Conservation (phyloP, 2,329 filamentous ascomycete genomes). For the Trichoderma guizhouense region DNA sequence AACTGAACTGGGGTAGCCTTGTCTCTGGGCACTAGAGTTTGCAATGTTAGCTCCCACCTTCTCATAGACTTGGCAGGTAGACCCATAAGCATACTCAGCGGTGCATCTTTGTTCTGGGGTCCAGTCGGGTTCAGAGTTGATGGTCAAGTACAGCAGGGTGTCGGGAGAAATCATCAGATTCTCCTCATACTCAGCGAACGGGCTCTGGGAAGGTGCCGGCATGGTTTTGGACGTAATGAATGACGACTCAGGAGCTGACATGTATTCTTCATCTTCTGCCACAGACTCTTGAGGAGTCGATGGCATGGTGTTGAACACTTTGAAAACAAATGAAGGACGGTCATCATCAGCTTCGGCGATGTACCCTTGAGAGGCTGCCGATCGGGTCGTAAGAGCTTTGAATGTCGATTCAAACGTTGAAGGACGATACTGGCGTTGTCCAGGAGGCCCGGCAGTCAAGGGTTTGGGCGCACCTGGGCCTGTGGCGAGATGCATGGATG, state of each 20-base stretch:
- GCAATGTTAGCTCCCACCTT: not conserved
- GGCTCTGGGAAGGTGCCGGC: not conserved
- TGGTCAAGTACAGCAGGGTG: not conserved
- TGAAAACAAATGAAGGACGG: not conserved
- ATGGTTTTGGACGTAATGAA: conserved; percentile 31
- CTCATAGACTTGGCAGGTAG: not conserved
- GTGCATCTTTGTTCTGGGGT: not conserved
- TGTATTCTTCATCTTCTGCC: not conserved
- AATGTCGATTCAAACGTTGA: conserved; percentile 40
- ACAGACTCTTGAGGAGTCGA: not conserved
- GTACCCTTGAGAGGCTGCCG: not conserved
- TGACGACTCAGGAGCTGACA: conserved; percentile 37
- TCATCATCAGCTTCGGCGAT: not conserved
- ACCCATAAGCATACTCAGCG: not conserved
- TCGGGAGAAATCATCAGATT: not conserved
- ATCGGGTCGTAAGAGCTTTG: conserved; percentile 32
- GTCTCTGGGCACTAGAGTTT: not conserved
- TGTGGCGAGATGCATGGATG: conserved; percentile 28
- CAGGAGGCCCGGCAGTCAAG: conserved; percentile 53
- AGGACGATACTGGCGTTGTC: conserved; percentile 49
- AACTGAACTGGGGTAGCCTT: not conserved
- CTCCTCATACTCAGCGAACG: not conserved
- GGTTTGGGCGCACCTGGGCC: conserved; percentile 46
- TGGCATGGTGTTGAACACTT: not conserved
- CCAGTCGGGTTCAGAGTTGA: not conserved